Evolutionary conservation across 2,329 filamentous ascomycete genomes (phyloP), one percentile per base, ranked within the genome.

Genomic region (Sporothrix humicola): DNA sequence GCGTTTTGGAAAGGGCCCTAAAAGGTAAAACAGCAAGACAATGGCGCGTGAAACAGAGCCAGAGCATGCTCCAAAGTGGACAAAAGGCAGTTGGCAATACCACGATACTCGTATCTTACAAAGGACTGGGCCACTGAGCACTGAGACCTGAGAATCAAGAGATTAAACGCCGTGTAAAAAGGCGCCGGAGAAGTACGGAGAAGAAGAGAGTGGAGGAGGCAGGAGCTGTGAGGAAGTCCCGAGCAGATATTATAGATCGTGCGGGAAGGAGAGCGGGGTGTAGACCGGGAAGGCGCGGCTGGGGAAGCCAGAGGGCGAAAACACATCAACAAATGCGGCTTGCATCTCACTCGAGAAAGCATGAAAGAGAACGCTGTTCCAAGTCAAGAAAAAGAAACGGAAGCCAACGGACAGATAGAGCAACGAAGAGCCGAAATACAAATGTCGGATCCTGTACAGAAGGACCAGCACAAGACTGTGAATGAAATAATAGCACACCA

Each of bases 311-410:
- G 42, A 48, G 61, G 61, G 42, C 42, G 7, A 48, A 66, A 0
- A 37, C 20, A 59, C 12, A 59, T 59, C 26, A 12, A 37, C 31
- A 59, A 59, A 26, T 26, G 17, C 58, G 58, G 6, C 3, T 31
- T 42, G n/a, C 52, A n/a, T 7, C 31, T 37, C 7, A 37, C 31
- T 37, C 31, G 52, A 12, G 52, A 56, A 56, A 23, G 52, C 10
- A 13, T 23, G 20, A 12, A 56, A 26, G 20, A 10, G 9, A 26
- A 23, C n/a, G 20, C 52, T 3, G 20, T n/a, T n/a, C 61, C 4
- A 48, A 44, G 42, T 26, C 61, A 48, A 66, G 61, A 66, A 46
- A 48, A 66, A 66, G 59, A 65, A 65, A 46, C 59, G 59, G 59
- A 65, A 59, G 59, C 31, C 10, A 37, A 65, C 59, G 37, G 46